Evolutionary conservation across 441 rosid genomes (phyloP).

Genomic region (Isatis lusitanica): DNA sequence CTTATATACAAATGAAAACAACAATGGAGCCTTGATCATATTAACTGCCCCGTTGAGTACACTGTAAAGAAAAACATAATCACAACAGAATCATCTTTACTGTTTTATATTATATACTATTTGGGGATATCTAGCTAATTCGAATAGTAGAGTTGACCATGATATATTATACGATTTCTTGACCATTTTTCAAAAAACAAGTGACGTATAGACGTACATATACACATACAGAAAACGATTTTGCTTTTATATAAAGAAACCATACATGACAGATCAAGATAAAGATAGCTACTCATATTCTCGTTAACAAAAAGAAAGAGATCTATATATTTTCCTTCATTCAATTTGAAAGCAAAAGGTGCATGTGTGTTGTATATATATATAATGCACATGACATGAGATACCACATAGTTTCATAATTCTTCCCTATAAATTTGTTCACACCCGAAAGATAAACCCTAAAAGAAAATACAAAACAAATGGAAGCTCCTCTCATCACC

Average conservation of each 20-base stretch:
- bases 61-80: not conserved
- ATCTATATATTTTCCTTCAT: not conserved
- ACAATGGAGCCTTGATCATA: not conserved
- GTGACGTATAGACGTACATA: not conserved
- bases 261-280: not conserved
- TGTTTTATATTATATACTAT: not conserved
- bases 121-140: not conserved
- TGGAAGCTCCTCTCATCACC: not conserved
- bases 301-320: not conserved
- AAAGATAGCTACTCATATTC: not conserved
- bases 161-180: not conserved
- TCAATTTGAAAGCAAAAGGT: not conserved
- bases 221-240: not conserved
- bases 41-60: not conserved
- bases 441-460: not conserved
- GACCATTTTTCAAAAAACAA: not conserved
- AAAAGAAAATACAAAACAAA: not conserved
- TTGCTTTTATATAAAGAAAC: not conserved
- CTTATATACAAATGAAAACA: not conserved
- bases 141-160: constrained; percentile 14
- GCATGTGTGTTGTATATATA: constrained; percentile 12
- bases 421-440: not conserved
- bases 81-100: not conserved
- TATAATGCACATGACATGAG: constrained; percentile 7
- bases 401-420: constrained; percentile 15